phyloP scores from a whole-genome alignment of 768 basidiomycete genomes.

The Lentinula sp. region DNA sequence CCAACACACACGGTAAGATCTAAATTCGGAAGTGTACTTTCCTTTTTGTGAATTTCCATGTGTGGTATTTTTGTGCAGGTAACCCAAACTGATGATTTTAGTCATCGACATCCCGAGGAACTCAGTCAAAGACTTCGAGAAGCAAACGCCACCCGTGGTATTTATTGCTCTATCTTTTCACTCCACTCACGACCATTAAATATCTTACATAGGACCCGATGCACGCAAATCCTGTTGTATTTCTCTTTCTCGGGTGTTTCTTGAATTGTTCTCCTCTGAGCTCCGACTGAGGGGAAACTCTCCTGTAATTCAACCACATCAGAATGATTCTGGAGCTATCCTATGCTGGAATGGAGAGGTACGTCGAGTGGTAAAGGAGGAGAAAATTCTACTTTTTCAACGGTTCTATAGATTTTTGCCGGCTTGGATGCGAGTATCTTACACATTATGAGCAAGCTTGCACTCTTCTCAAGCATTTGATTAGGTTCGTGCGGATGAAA shows the following conservation, averaged over 20 bases:
- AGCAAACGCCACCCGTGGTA: conserved; percentile 59
- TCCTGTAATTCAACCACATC: conserved; percentile 66
- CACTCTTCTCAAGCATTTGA: background rate
- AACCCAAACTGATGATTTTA: background rate
- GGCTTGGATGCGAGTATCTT: conserved; percentile 57
- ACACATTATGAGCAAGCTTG: background rate
- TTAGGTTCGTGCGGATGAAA: conserved; percentile 56
- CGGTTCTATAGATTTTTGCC: conserved; percentile 53
- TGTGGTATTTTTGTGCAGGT: conserved; percentile 64
- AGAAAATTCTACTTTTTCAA: background rate
- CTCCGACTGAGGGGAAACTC: conserved; percentile 61
- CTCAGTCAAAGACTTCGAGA: conserved; percentile 29
- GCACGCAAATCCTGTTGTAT: conserved; percentile 33
- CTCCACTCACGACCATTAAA: conserved; percentile 2
- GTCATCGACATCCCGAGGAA: conserved; percentile 16
- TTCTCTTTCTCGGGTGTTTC: conserved; percentile 16
- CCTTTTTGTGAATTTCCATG: conserved; percentile 33
- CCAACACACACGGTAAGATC: background rate
- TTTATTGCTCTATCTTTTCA: conserved; percentile 9
- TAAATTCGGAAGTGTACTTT: conserved; percentile 4
- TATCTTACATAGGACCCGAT: conserved; percentile 54
- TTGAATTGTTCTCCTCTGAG: conserved; percentile 70
- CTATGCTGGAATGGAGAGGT: conserved; percentile 90
- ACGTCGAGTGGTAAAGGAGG: conserved; percentile 8
- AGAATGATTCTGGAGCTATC: conserved; percentile 39